phyloP scores from a whole-genome alignment of 169 alveolate species.

The Ichthyophthirius multifiliis region DNA sequence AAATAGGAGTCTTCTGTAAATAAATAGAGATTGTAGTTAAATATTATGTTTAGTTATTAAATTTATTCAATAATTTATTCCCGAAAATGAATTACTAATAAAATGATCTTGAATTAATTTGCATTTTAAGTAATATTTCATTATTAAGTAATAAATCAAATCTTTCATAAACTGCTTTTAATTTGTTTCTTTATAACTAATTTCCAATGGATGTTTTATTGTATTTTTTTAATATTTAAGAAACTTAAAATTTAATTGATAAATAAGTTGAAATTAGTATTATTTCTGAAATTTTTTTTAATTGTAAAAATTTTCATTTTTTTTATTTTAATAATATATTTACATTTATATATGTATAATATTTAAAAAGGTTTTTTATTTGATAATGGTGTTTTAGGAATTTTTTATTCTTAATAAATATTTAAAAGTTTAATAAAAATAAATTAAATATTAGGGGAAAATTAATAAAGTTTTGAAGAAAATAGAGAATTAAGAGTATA shows the following conservation, averaged over 20 bases:
- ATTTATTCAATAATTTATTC: background rate
- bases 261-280: background rate
- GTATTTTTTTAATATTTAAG: background rate
- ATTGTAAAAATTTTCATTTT: background rate
- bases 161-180: background rate
- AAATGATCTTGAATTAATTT: background rate
- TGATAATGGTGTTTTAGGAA: background rate
- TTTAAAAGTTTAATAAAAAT: background rate
- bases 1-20: background rate
- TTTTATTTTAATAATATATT: background rate
- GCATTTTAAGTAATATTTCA: background rate
- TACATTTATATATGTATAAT: background rate
- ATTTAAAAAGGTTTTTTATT: background rate
- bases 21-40: background rate
- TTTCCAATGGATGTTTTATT: background rate
- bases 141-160: background rate
- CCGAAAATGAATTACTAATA: background rate
- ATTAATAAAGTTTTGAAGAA: background rate
- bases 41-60: background rate
- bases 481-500: conserved; percentile 2
- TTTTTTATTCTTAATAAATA: background rate
- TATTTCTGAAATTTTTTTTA: background rate
- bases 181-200: background rate
- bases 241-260: background rate
- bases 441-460: background rate